Conservation (phyloP, 345 rosid species). For the Hypericum perforatum region DNA sequence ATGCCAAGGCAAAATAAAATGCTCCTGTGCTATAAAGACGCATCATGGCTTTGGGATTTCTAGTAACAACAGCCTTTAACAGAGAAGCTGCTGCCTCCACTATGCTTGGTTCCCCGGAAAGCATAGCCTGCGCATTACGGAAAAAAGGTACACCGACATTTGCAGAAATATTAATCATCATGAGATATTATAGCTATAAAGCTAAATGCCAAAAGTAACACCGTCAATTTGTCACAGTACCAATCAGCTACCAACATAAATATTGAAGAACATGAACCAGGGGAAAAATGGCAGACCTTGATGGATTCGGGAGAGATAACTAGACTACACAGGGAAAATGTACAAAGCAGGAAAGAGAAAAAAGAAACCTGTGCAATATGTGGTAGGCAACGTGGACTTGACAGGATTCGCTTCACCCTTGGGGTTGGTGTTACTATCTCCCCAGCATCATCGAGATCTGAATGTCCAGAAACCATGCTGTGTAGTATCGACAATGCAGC, state of each 20-base stretch:
- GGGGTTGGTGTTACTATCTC: conserved; percentile 99
- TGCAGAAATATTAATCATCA: conserved; percentile 7
- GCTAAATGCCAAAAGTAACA: neutral
- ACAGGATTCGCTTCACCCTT: conserved; percentile 82
- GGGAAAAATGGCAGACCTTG: neutral
- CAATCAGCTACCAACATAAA: no score
- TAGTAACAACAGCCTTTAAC: conserved; percentile 85
- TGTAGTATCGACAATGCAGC: conserved; percentile 87
- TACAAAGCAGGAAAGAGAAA: neutral
- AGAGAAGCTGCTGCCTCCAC: conserved; percentile 94
- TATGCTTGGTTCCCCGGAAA: conserved; percentile 92
- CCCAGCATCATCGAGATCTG: conserved; percentile 99
- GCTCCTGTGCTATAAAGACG: conserved; percentile 95
- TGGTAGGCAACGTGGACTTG: conserved; percentile 95
- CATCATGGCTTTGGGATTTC: conserved; percentile 98
- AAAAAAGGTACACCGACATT: conserved; percentile 1
- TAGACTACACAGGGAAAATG: neutral
- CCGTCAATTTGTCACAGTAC: no score
- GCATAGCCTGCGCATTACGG: conserved; percentile 48
- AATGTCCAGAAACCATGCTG: conserved; percentile 98
- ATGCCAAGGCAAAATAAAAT: conserved; percentile 88
- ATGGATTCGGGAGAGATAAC: neutral
- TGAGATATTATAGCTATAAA: neutral
- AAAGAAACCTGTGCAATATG: conserved; percentile 84
- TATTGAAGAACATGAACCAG: no score